Evolutionary conservation across 2,329 filamentous ascomycete genomes (phyloP).

Genomic region (Chrysosporium queenslandicum): DNA sequence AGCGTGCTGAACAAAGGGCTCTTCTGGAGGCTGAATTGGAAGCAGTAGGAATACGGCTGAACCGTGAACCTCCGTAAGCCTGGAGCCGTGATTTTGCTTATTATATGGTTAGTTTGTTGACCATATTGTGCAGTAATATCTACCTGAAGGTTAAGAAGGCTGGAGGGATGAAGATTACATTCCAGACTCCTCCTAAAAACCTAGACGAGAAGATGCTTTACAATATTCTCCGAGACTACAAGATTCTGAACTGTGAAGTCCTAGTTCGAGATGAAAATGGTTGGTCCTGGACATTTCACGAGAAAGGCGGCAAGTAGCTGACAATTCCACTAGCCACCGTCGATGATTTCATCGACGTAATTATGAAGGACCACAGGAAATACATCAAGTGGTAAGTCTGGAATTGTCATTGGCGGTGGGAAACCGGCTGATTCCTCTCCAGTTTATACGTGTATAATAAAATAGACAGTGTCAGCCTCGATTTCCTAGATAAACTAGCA

Average conservation of each 20-base stretch:
- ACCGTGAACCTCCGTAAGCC: conserved; percentile 74
- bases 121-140: conserved; percentile 60
- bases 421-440: not conserved
- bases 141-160: conserved; percentile 94
- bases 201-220: conserved; percentile 97
- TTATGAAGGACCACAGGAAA: conserved; percentile 98
- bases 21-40: conserved; percentile 87
- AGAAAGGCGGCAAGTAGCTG: not conserved
- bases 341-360: conserved; percentile 97
- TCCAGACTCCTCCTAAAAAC: conserved; percentile 75
- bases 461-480: conserved; percentile 87
- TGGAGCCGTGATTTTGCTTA: not conserved
- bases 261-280: conserved; percentile 85
- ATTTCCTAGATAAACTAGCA: conserved; percentile 85
- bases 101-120: not conserved
- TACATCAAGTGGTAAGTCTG: conserved; percentile 64
- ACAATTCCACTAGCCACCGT: conserved; percentile 56
- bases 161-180: conserved; percentile 97
- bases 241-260: conserved; percentile 95
- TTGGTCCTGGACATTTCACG: conserved; percentile 21
- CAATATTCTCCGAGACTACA: conserved; percentile 97
- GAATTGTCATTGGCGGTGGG: not conserved
- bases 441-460: conserved; percentile 99
- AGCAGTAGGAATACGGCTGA: conserved; percentile 86
- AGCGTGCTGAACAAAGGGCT: conserved; percentile 84